These are phyloP conservation scores for Debaryomyces sp. DNA, from an alignment of 1,139 yeast genomes.

Conservation along the genomic window DNA sequence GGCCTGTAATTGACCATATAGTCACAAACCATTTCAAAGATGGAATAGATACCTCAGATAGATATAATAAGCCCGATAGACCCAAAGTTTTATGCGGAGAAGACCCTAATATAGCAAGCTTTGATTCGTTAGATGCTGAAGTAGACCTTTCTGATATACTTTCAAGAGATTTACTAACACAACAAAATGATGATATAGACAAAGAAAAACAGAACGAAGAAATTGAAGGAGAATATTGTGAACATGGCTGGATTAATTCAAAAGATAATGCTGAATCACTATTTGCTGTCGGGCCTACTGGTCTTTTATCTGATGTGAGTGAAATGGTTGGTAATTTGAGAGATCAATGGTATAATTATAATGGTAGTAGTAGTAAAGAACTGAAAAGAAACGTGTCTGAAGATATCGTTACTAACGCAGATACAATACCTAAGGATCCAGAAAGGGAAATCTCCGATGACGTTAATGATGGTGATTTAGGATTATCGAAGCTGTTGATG, in stretches of 20 bases:
- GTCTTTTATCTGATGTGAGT: slow-evolving; percentile 63
- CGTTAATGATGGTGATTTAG: slow-evolving; percentile 19
- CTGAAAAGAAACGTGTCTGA: background rate
- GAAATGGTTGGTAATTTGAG: slow-evolving; percentile 47
- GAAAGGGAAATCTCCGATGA: slow-evolving; percentile 9
- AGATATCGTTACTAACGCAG: slow-evolving; percentile 4
- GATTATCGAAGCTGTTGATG: slow-evolving; percentile 23
- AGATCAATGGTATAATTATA: slow-evolving; percentile 40
- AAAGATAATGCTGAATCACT: slow-evolving; percentile 51
- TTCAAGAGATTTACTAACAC: slow-evolving; percentile 37
- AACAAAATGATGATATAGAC: slow-evolving; percentile 41
- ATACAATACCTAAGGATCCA: slow-evolving; percentile 2
- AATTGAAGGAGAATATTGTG: slow-evolving; percentile 15
- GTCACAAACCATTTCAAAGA: slow-evolving; percentile 41
- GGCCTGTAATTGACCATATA: slow-evolving; percentile 89
- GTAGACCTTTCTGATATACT: slow-evolving; percentile 34
- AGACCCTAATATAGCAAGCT: slow-evolving; percentile 3
- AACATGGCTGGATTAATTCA: slow-evolving; percentile 55
- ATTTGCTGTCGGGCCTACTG: slow-evolving; percentile 73
- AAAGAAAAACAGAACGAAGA: slow-evolving; percentile 17
- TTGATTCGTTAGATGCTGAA: slow-evolving; percentile 30
- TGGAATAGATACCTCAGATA: slow-evolving; percentile 14
- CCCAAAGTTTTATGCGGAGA: background rate
- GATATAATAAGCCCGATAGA: slow-evolving; percentile 1
- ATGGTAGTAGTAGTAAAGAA: slow-evolving; percentile 12